A percentile compares a stretch with the other conserved stretches of the same genome.
Evolutionary conservation across 225 moss, liverwort and hornwort species (phyloP).

Genomic region (Ulota crispa): DNA sequence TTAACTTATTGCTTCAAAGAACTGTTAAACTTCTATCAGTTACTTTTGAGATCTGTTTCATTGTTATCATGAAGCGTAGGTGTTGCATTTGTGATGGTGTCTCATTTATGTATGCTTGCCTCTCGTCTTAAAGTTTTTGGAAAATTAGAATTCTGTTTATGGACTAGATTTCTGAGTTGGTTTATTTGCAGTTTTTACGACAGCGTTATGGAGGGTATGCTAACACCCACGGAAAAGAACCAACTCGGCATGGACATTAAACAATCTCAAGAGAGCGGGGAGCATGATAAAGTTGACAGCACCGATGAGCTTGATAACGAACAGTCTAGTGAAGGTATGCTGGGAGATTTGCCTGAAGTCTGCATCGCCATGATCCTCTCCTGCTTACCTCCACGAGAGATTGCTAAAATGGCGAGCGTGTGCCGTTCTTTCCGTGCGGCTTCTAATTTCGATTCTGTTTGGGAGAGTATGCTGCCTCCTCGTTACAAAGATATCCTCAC

Average conservation of each 20-base stretch:
- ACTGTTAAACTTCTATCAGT: too few species aligned
- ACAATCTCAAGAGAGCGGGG: neutral
- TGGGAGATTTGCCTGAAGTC: conserved; percentile 42
- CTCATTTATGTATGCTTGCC: too few species aligned
- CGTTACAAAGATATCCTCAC: conserved; percentile 26
- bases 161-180: neutral
- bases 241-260: conserved; percentile 13
- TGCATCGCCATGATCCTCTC: conserved; percentile 45
- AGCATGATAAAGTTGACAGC: neutral
- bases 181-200: conserved; percentile 4
- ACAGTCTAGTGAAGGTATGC: neutral
- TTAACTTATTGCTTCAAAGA: too few species aligned
- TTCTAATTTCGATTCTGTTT: conserved; percentile 41
- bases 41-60: too few species aligned
- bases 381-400: conserved; percentile 33
- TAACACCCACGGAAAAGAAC: conserved; percentile 7
- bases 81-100: too few species aligned
- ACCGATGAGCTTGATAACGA: conserved; percentile 12
- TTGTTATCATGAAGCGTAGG: too few species aligned
- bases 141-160: neutral
- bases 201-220: conserved; percentile 28
- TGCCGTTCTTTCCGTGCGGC: conserved; percentile 38
- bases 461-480: conserved; percentile 32
- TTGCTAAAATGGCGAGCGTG: conserved; percentile 31
- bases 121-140: neutral